Evolutionary conservation across 1,284 basidiomycete species (phyloP).

Genomic region (Cutaneotrichosporon sp.): DNA sequence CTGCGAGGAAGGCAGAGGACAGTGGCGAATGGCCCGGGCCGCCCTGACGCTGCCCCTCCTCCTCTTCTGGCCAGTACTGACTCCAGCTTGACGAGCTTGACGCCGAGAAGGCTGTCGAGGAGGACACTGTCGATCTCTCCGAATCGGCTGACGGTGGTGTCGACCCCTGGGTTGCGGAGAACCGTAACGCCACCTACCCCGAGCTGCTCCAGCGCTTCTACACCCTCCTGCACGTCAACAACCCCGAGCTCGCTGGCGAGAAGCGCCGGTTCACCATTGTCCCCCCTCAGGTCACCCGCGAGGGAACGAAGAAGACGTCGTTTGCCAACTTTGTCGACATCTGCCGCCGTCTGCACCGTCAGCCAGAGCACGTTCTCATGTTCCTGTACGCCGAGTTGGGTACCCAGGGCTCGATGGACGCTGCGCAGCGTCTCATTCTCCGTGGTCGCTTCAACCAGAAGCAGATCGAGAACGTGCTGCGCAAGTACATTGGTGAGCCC

Average conservation of each 20-base stretch:
- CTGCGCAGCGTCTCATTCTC: slow-evolving; percentile 88
- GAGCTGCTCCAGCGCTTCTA: slow-evolving; percentile 94
- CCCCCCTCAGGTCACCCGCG: slow-evolving; percentile 89
- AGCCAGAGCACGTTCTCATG: slow-evolving; percentile 98
- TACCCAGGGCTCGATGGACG: slow-evolving; percentile 94
- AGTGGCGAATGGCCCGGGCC: background rate
- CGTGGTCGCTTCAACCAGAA: slow-evolving; percentile 98
- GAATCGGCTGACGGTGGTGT: slow-evolving; percentile 55
- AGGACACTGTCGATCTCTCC: slow-evolving; percentile 80
- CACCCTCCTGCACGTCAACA: slow-evolving; percentile 84
- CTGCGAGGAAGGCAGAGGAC: background rate
- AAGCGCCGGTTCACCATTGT: slow-evolving; percentile 96
- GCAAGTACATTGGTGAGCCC: slow-evolving; percentile 86
- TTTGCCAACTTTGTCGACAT: slow-evolving; percentile 96
- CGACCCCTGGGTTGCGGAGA: slow-evolving; percentile 77
- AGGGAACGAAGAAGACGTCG: slow-evolving; percentile 93
- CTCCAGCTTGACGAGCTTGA: slow-evolving; percentile 50
- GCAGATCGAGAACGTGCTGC: slow-evolving; percentile 95
- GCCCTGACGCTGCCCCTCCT: no score
- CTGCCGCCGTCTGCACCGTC: slow-evolving; percentile 96
- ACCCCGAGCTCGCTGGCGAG: slow-evolving; percentile 84
- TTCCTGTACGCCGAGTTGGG: slow-evolving; percentile 98
- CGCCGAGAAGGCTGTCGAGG: slow-evolving; percentile 61
- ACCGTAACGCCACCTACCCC: slow-evolving; percentile 90
- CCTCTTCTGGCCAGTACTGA: background rate